These are phyloP conservation scores for Corniculantispora saksenae DNA, from an alignment of 2,329 filamentous ascomycete genomes.

Conservation along the genomic window DNA sequence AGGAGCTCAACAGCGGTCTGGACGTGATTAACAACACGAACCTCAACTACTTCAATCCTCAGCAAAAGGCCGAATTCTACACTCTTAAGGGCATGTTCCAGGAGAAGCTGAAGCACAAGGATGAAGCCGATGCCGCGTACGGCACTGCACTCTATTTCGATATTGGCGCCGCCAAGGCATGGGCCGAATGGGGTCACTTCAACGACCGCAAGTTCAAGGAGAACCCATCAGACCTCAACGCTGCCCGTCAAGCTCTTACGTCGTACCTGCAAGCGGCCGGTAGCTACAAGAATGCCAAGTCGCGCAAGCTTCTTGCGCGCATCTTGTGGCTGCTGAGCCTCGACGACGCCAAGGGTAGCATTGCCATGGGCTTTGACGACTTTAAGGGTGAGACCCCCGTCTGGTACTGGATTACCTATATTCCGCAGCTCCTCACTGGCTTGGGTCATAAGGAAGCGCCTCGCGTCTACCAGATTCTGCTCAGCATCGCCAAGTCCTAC, in stretches of 20 bases:
- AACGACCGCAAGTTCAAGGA: conserved; percentile 96
- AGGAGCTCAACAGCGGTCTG: conserved; percentile 86
- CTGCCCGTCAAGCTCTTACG: conserved; percentile 87
- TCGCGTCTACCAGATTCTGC: conserved; percentile 80
- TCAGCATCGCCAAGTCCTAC: conserved; percentile 93
- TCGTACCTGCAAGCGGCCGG: conserved; percentile 96
- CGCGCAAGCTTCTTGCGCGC: conserved; percentile 86
- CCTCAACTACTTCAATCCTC: conserved; percentile 92
- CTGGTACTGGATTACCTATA: conserved; percentile 99
- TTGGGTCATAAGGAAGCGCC: conserved; percentile 88
- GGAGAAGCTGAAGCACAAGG: conserved; percentile 86
- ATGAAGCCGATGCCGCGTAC: conserved; percentile 90
- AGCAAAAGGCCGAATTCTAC: conserved; percentile 98
- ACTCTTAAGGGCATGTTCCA: conserved; percentile 99
- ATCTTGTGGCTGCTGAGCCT: conserved; percentile 95
- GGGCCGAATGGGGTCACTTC: conserved; percentile 99
- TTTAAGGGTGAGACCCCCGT: conserved; percentile 97
- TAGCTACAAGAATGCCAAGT: conserved; percentile 96
- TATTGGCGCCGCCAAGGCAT: conserved; percentile 91
- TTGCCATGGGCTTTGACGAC: conserved; percentile 86
- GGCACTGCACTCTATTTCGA: conserved; percentile 96
- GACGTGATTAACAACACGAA: conserved; percentile 99
- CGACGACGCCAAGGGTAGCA: conserved; percentile 81
- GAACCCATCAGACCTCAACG: conserved; percentile 76
- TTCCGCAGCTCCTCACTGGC: conserved; percentile 91